Evolutionary conservation across 495 filamentous ascomycete species (phyloP), one percentile per base, ranked within the genome.

Genomic region (Penicillium canescens): DNA sequence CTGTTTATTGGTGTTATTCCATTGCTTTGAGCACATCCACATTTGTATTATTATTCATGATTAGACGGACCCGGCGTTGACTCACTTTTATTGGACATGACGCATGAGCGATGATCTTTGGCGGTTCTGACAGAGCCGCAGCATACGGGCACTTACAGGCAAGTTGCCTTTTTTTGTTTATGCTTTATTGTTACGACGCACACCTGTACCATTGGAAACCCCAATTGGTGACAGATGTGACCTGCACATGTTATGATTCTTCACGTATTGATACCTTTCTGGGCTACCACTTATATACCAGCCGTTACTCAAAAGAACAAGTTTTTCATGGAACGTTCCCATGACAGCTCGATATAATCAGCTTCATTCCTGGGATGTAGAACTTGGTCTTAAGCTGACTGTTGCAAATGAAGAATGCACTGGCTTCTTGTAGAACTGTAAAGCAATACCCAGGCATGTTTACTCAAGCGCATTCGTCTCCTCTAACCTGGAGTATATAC

Each of bases 31-130:
- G 33, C 31, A 42, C 9, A n/a, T 33, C 10, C 23, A 18, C 52
- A 51, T 48, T 46, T 67, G 61, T 67, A 67, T 57, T 54, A 57
- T 59, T 67, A 66, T 40, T 54, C 18, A 62, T 38, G 62, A 61
- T 55, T 39, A 42, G 28, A 61, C 54, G 60, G 26, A 54, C 46
- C 57, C 31, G 63, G 60, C 54, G 62, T 55, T 66, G 14, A 50
- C 36, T 46, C 41, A 45, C 41, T 61, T 54, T 50, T 52, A 50
- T 43, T 36, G 48, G 26, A 51, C 42, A 46, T 54, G 37, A 51
- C 37, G 43, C 39, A 55, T 60, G 56, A 52, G 38, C 31, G 37
- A 53, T 56, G 45, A 46, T 53, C 39, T 59, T 54, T 37, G 12
- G 33, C 34, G 44, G 52, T 48, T 46, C 33, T 50, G 7, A 45